Evolutionary conservation across 1,284 basidiomycete genomes (phyloP), one percentile per base, ranked within the genome.

Genomic region (Trichosporon faecale): DNA sequence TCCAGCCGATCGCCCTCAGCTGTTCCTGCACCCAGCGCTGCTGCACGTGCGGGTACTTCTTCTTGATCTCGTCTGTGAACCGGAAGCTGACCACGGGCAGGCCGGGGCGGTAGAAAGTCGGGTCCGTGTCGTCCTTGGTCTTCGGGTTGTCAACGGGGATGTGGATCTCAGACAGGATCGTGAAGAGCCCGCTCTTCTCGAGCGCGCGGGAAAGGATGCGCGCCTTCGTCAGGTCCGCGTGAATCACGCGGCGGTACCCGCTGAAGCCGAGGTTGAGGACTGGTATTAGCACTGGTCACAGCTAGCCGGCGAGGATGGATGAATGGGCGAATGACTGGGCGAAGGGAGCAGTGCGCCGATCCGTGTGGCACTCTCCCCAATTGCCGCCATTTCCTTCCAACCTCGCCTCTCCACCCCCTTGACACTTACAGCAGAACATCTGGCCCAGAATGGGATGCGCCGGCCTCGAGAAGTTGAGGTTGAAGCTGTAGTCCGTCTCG

Each of bases 31-130:
- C 89, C 93, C 94, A 96, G 72, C 88, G 88, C 83, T 98, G 95
- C 81, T 95, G 86, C 61, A 94, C 79, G 33, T 90, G 86, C 0
- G 93, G 92, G 78, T 93, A 82, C 69, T 90, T 81, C 72, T 86
- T 68, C 79, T 89, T 86, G 85, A 93, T 91, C 16, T 86, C 84
- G 78, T 97, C 90, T 0, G 91, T 90, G 86, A 97, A 95, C 65
- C 89, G 87, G 90, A 98, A 98, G 0, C 93, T 86, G 0, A 98
- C 93, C 16, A 98, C 95, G 3, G 95, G 95, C 23, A 98, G 86
- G 2, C 93, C 93, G 2, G 78, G 75, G 8, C 71, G 37, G 71
- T 80, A 83, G 71, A 71, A 77, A 63, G 72, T 73, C 18, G 81
- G 76, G 57, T 79, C 78, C 3, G 72, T 66, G 55, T 77, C 74